Percentiles rank a stretch among this genome's conserved stretches.
phyloP scores from a whole-genome alignment of 2,329 filamentous ascomycete species.

The Ophiobolus disseminans region DNA sequence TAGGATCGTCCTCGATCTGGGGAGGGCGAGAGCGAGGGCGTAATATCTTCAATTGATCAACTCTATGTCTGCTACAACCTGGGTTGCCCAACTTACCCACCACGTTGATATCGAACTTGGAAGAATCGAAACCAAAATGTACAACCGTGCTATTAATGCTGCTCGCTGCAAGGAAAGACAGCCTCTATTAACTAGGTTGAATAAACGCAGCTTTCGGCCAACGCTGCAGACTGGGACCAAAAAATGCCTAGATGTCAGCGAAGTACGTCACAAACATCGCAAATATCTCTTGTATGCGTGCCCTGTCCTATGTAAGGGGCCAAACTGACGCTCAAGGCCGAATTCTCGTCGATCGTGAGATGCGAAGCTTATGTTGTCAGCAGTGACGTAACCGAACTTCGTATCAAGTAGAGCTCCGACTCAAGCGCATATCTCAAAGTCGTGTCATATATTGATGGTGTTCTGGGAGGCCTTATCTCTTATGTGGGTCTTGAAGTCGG shows the following conservation, averaged over 20 bases:
- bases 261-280: not conserved
- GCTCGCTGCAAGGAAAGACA: no score
- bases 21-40: no score
- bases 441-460: not conserved
- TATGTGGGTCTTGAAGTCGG: not conserved
- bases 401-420: not conserved
- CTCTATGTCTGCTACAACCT: no score
- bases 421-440: not conserved
- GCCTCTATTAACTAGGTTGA: no score
- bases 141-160: no score
- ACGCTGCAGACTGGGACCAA: no score
- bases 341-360: not conserved
- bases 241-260: not conserved
- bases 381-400: not conserved
- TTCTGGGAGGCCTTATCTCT: not conserved
- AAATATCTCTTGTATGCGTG: not conserved
- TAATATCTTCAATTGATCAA: no score
- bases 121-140: no score
- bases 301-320: not conserved
- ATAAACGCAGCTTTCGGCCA: no score
- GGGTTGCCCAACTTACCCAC: no score
- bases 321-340: not conserved
- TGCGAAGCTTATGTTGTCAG: not conserved
- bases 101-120: no score
- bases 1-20: no score